These are phyloP conservation scores for Fraxinus sp. DNA, from an alignment of 305 asterid genomes.

Conservation along the genomic window DNA sequence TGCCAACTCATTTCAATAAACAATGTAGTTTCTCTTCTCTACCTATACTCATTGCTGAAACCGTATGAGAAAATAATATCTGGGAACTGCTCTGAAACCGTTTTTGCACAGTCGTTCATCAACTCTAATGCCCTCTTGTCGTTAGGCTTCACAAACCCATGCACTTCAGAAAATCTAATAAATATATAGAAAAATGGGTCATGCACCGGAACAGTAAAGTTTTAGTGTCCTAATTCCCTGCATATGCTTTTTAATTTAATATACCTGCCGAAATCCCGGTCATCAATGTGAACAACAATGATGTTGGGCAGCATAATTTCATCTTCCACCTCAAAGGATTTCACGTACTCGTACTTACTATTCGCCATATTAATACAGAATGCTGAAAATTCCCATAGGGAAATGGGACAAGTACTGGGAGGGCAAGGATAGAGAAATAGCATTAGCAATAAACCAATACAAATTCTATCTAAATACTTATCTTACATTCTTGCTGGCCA, in stretches of 20 bases:
- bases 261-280: conserved; percentile 56
- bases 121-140: conserved; percentile 54
- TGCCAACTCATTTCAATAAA: neutral
- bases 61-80: conserved; percentile 70
- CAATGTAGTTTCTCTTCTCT: neutral
- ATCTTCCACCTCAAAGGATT: conserved; percentile 61
- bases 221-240: neutral
- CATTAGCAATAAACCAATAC: neutral
- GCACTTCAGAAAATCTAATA: conserved; percentile 67
- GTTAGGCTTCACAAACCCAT: conserved; percentile 66
- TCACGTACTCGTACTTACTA: conserved; percentile 79
- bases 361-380: conserved; percentile 57
- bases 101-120: conserved; percentile 75
- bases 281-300: conserved; percentile 52
- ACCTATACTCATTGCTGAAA: conserved; percentile 73
- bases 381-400: neutral
- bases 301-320: conserved; percentile 62
- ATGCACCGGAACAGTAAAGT: neutral
- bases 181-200: neutral
- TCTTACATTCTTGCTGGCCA: neutral
- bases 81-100: conserved; percentile 68
- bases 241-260: neutral
- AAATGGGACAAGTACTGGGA: neutral
- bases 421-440: neutral
- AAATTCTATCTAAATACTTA: neutral